phyloP scores from a whole-genome alignment of 2,329 filamentous ascomycete genomes.

The Paraconiothyrium brasiliense region DNA sequence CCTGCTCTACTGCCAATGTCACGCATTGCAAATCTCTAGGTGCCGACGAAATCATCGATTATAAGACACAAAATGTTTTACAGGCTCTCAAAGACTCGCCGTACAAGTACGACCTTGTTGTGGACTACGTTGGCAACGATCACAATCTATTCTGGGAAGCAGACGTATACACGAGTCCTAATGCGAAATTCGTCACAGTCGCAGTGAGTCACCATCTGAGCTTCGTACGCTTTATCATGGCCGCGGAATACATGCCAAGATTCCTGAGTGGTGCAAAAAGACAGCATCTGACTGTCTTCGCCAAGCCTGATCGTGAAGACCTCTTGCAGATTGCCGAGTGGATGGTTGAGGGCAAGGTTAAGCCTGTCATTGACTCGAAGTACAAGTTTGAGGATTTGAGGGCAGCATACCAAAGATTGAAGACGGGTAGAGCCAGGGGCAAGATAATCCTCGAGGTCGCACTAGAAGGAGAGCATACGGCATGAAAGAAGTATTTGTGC shows the following conservation, averaged over 20 bases:
- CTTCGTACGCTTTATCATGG: conserved; percentile 54
- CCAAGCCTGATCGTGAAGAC: conserved; percentile 46
- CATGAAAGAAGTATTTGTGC: conserved; percentile 12
- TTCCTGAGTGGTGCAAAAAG: conserved; percentile 21
- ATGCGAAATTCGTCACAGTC: conserved; percentile 25
- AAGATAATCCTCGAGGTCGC: conserved; percentile 59
- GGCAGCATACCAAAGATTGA: conserved; percentile 65
- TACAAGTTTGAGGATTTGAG: conserved; percentile 64
- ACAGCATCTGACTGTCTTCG: conserved; percentile 23
- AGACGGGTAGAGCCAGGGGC: conserved; percentile 61
- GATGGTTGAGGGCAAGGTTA: conserved; percentile 66
- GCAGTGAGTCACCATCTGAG: conserved; percentile 35
- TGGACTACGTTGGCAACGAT: conserved; percentile 56
- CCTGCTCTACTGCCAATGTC: conserved; percentile 65
- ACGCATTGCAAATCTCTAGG: conserved; percentile 64
- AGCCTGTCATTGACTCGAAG: conserved; percentile 62
- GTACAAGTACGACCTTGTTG: conserved; percentile 58
- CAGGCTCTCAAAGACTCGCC: conserved; percentile 57
- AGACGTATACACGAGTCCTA: conserved; percentile 15
- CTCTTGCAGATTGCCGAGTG: conserved; percentile 61
- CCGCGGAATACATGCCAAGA: conserved; percentile 31
- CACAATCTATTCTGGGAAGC: conserved; percentile 21
- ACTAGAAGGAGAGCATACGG: conserved; percentile 5
- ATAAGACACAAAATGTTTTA: conserved; percentile 59
- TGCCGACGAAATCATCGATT: conserved; percentile 70